Conservation (phyloP, 371 early-diverging fungal genomes). For the Circinella umbellata region DNA sequence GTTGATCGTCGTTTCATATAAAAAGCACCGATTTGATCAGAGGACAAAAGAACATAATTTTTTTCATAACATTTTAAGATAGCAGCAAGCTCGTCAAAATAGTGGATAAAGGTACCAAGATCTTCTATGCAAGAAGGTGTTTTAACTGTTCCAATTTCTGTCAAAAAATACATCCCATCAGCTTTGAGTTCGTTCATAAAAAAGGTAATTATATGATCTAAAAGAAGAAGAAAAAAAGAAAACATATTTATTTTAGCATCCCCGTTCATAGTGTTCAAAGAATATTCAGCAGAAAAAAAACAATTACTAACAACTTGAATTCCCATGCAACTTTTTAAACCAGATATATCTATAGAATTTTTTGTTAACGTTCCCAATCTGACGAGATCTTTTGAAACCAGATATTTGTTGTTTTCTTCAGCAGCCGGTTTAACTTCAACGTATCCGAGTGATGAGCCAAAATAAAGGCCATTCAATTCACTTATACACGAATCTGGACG, state of each 20-base stretch:
- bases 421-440: constrained; percentile 1
- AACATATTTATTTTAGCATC: background rate
- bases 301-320: constrained; percentile 6
- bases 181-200: background rate
- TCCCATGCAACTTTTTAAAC: background rate
- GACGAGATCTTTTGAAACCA: background rate
- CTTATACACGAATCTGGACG: background rate
- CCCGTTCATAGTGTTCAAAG: background rate
- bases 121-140: background rate
- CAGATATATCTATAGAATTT: background rate
- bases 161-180: background rate
- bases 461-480: constrained; percentile 6
- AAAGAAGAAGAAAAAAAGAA: background rate
- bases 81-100: background rate
- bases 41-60: background rate
- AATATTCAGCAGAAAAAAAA: background rate
- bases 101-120: background rate
- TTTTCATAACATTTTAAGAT: constrained; percentile 2
- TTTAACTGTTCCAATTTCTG: background rate
- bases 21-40: background rate
- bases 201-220: background rate
- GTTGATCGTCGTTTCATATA: background rate
- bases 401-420: too few species aligned
- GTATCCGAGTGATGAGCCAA: background rate
- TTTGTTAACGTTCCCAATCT: background rate